These are phyloP conservation scores for Kwoniella mangroviensis DNA, from an alignment of 768 basidiomycete genomes.

Conservation along the genomic window DNA sequence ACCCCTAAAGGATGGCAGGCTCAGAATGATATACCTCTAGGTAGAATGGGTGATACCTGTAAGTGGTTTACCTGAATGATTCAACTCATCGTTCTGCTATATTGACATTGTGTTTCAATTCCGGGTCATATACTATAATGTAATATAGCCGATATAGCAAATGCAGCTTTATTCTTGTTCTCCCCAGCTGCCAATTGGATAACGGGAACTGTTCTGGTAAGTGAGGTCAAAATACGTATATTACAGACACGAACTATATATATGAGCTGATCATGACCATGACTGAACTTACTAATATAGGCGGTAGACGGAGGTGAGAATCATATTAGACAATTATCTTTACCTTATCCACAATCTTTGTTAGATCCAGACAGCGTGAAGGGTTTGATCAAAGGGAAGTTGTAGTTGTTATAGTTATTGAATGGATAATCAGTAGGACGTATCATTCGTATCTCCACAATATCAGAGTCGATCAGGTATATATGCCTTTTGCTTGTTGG, in stretches of 20 bases:
- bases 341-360: conserved; percentile 54
- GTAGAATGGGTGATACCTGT: conserved; percentile 46
- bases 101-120: no score
- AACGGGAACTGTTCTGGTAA: conserved; percentile 72
- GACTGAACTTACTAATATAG: conserved; percentile 8
- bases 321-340: conserved; percentile 36
- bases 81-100: not conserved
- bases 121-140: not conserved
- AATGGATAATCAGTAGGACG: no score
- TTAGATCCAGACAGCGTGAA: conserved; percentile 50
- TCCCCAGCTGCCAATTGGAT: conserved; percentile 77
- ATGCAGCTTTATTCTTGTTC: conserved; percentile 77
- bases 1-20: conserved; percentile 44
- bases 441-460: no score
- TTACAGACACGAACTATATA: no score
- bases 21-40: conserved; percentile 39
- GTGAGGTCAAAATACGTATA: conserved; percentile 21
- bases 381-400: conserved; percentile 39
- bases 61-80: conserved; percentile 6
- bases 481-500: no score
- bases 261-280: no score
- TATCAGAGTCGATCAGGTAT: no score
- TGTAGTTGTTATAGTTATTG: conserved; percentile 18
- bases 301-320: conserved; percentile 58
- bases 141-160: conserved; percentile 66